Evolutionary conservation across 1,284 basidiomycete genomes (phyloP).

Genomic region (Wallemia ichthyophaga): DNA sequence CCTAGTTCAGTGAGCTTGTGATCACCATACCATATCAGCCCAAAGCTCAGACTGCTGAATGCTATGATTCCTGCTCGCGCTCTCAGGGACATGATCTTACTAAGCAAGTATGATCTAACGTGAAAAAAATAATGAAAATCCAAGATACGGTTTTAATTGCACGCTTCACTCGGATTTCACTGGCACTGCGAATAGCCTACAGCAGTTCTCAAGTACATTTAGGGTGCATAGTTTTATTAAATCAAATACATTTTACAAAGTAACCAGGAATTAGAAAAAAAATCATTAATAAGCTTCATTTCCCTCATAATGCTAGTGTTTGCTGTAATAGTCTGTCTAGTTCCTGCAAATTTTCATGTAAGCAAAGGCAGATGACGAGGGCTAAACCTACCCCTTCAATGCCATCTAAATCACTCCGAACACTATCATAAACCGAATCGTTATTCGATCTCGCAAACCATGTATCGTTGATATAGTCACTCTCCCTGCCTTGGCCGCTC

Average conservation of each 20-base stretch:
- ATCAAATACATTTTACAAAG: not conserved
- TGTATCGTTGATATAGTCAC: not conserved
- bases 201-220: too few relatives aligned
- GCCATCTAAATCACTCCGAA: not conserved
- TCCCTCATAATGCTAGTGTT: not conserved
- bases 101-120: not conserved
- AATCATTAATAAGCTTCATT: not conserved
- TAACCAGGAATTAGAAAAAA: too few relatives aligned
- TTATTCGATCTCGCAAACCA: not conserved
- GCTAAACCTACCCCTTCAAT: not conserved
- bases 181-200: too few relatives aligned
- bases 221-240: not conserved
- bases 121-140: not conserved
- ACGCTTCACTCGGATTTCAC: too few relatives aligned
- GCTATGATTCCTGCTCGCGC: not conserved
- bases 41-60: not conserved
- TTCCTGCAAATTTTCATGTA: not conserved
- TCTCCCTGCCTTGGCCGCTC: not conserved
- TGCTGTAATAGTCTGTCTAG: not conserved
- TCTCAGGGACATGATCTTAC: not conserved
- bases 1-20: not conserved
- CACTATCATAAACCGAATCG: not conserved
- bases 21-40: not conserved
- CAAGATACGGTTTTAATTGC: too few relatives aligned
- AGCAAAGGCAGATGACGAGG: not conserved